A percentile compares a stretch with the other conserved stretches of the same genome.
Evolutionary conservation across 225 moss, liverwort and hornwort species (phyloP).

Genomic region (Pseudoscleropodium purum): DNA sequence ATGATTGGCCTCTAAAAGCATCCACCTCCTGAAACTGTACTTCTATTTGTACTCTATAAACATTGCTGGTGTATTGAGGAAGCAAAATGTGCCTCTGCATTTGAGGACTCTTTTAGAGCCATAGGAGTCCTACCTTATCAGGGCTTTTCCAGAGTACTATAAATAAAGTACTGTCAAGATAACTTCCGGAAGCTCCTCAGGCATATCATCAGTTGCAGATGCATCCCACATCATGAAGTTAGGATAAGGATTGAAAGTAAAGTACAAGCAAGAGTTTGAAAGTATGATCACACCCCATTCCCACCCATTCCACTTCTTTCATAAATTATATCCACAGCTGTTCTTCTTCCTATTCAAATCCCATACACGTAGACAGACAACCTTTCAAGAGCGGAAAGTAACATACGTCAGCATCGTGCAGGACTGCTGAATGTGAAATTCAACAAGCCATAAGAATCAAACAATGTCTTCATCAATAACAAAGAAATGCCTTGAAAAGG

Average conservation of each 20-base stretch:
- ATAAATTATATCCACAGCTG: not conserved
- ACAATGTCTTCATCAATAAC: not conserved
- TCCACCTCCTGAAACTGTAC: not conserved
- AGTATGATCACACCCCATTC: not conserved
- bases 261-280: not conserved
- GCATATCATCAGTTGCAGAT: not conserved
- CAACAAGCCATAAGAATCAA: not conserved
- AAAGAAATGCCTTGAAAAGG: not conserved
- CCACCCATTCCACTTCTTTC: not conserved
- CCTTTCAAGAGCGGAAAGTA: not conserved
- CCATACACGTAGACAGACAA: no score
- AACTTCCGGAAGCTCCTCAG: not conserved
- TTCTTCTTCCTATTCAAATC: not conserved
- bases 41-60: not conserved
- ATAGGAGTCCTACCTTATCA: not conserved
- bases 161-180: not conserved
- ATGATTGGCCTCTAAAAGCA: accelerated
- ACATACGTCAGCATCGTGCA: not conserved
- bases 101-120: accelerated
- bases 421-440: not conserved
- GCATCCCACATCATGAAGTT: not conserved
- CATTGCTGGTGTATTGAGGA: not conserved
- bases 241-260: not conserved
- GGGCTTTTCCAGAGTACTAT: no score
- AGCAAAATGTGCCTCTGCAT: not conserved